Evolutionary conservation across 2,329 filamentous ascomycete species (phyloP).

Genomic region (Lasiodiplodia gonubiensis): DNA sequence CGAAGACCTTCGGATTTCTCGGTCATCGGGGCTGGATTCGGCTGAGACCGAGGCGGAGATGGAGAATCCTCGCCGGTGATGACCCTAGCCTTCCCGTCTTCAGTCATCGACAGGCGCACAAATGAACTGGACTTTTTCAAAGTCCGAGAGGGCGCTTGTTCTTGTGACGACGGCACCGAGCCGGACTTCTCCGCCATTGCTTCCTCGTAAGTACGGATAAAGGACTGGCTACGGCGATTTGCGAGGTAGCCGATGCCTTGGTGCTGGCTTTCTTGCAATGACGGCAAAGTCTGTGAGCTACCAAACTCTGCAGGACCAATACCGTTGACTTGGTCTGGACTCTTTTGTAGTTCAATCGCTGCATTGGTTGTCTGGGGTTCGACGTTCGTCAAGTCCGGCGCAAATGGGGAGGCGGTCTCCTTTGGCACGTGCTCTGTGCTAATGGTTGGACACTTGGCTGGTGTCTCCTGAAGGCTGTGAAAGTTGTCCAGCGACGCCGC

Average conservation of each 20-base stretch:
- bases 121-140: constrained; percentile 54
- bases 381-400: constrained; percentile 2
- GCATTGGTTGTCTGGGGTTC: constrained; percentile 36
- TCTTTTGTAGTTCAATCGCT: constrained; percentile 35
- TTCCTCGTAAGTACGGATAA: constrained; percentile 43
- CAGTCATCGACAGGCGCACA: constrained; percentile 79
- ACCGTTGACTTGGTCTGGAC: constrained; percentile 30
- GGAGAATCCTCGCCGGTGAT: constrained; percentile 72
- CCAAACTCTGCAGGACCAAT: constrained; percentile 37
- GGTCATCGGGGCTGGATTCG: constrained; percentile 53
- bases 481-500: not conserved
- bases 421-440: not conserved
- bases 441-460: not conserved
- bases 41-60: constrained; percentile 65
- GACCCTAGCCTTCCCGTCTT: constrained; percentile 90
- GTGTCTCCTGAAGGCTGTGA: not conserved
- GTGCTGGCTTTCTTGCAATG: constrained; percentile 40
- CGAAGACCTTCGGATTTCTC: constrained; percentile 61
- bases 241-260: constrained; percentile 50
- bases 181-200: not conserved
- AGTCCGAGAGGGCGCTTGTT: constrained; percentile 46
- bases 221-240: constrained; percentile 53
- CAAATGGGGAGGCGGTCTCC: not conserved
- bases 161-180: not conserved
- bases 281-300: constrained; percentile 41